These are phyloP conservation scores for Paramecium pentaurelia DNA, from an alignment of 73 alveolate genomes.

Conservation along the genomic window DNA sequence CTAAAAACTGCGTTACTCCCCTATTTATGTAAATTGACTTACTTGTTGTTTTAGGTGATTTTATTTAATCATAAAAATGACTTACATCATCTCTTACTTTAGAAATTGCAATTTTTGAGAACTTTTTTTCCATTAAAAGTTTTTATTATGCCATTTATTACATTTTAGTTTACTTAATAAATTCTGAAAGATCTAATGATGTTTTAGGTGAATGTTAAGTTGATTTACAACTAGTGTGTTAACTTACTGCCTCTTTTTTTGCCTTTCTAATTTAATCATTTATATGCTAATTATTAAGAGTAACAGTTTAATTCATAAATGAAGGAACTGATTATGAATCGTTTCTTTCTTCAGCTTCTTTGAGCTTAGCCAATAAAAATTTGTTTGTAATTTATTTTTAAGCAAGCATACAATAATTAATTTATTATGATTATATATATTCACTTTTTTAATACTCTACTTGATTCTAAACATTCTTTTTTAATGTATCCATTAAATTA, in stretches of 20 bases:
- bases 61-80: constrained; percentile 15
- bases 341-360: background rate
- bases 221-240: background rate
- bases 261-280: background rate
- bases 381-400: background rate
- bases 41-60: background rate
- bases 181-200: background rate
- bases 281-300: background rate
- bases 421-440: background rate
- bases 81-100: constrained; percentile 35
- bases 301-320: background rate
- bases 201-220: background rate
- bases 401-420: background rate
- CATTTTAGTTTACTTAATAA: background rate
- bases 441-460: background rate
- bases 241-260: background rate
- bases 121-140: background rate
- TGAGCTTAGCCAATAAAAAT: background rate
- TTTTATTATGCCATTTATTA: background rate
- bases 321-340: background rate
- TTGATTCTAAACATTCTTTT: constrained; percentile 17
- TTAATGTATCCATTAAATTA: background rate
- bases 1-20: background rate
- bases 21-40: background rate
- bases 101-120: background rate